phyloP scores from a whole-genome alignment of 139 green algal genomes.

The Picochlorum costavermella region DNA sequence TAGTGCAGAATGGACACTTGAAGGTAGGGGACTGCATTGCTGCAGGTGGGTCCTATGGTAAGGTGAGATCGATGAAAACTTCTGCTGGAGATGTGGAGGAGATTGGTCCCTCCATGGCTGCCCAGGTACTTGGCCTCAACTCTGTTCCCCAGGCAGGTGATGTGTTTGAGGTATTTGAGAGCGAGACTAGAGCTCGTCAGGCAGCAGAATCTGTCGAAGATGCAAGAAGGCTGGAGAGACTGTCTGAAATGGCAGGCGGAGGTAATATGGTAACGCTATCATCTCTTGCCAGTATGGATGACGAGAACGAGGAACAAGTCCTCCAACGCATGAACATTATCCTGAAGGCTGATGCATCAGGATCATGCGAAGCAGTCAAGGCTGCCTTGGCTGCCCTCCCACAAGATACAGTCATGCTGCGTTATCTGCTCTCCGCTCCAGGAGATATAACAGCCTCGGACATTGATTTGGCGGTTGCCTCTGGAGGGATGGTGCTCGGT shows the following conservation, averaged over 20 bases:
- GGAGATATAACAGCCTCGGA: conserved; percentile 80
- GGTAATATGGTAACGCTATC: conserved; percentile 80
- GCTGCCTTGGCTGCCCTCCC: conserved; percentile 70
- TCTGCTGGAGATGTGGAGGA: conserved; percentile 39
- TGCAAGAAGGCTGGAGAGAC: conserved; percentile 37
- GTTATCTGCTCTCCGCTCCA: conserved; percentile 77
- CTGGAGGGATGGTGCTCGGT: conserved; percentile 59
- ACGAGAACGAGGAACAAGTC: conserved; percentile 34
- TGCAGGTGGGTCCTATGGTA: conserved; percentile 66
- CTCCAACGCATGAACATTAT: conserved; percentile 83
- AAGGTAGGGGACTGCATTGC: conserved; percentile 72
- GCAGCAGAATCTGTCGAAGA: conserved; percentile 23
- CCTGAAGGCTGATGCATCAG: conserved; percentile 82
- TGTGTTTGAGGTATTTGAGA: conserved; percentile 63
- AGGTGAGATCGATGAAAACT: conserved; percentile 67
- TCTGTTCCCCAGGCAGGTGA: conserved; percentile 80
- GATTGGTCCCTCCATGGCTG: conserved; percentile 75
- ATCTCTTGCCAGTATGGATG: conserved; percentile 69
- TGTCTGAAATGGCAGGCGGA: conserved; percentile 45
- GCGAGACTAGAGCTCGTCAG: conserved; percentile 46
- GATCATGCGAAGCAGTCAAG: conserved; percentile 85
- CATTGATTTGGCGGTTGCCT: conserved; percentile 82
- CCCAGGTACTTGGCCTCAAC: conserved; percentile 86
- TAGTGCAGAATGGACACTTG: conserved; percentile 88
- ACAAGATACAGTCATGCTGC: conserved; percentile 78